Evolutionary conservation across 805 yeast genomes (phyloP), one percentile per base, ranked within the genome.

Genomic region (Myxozyma vanderwaltii): DNA sequence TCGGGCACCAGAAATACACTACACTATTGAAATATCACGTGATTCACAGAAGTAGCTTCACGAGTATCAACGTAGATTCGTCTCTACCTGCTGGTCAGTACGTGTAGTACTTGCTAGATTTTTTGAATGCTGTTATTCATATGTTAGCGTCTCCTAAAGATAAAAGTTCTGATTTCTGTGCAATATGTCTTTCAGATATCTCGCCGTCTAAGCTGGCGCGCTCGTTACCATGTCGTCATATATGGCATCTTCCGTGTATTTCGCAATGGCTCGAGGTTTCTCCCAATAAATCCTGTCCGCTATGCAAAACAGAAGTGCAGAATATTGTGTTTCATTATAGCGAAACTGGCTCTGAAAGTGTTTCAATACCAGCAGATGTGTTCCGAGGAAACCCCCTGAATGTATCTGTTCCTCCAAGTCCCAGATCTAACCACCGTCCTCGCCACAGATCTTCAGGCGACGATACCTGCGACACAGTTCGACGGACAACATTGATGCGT

Each of bases 251-350:
- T 5, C 23, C 55, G 4, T 61, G 65, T 26, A 54, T 61, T 15
- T 35, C 51, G 10, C 56, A 61, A 31, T 61, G 65, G 65, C 58
- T 61, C 7, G 49, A 50, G 6, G 50, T 61, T 12, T 33, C 63
- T 15, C 38, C 51, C n/a, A 51, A 50, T 17, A 39, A 38, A 17
- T 31, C 56, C 4, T 61, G 65, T 36, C 65, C 65, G 31, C 55
- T 61, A 0, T 61, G 65, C 41, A 61, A 61, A 41, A 4, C 54
- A 3, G 15, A 40, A 3, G 65, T 61, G 7, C 12, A 29, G 31
- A 13, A 15, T 7, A 24, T 61, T 27, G 33, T 13, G 21, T 52
- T 61, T 49, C 54, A 41, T 8, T 44, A 24, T 17, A 27, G 33
- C 5, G 52, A 19, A 15, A 12, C 8, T 27, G 46, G 27, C 21